Conservation (phyloP, 805 yeast genomes). For the Yamadazyma laniorum region DNA sequence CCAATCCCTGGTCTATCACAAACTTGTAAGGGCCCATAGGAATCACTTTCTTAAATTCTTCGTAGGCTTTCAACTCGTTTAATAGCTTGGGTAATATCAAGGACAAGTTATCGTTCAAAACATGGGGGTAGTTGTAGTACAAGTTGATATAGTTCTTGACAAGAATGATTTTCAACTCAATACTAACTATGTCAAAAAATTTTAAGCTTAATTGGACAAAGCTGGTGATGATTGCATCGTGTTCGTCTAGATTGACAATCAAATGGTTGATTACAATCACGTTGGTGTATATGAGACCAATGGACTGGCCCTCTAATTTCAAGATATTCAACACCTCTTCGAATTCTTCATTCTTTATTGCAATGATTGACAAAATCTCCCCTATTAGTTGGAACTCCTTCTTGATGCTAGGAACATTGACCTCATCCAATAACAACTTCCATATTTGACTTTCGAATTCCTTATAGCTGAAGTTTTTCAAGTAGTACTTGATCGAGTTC, state of each 20-base stretch:
- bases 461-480: constrained; percentile 20
- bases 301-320: constrained; percentile 11
- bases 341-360: constrained; percentile 17
- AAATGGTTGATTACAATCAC: constrained; percentile 34
- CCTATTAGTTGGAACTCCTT: constrained; percentile 32
- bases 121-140: constrained; percentile 10
- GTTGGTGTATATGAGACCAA: constrained; percentile 25
- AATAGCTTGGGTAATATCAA: constrained; percentile 47
- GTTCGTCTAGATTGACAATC: constrained; percentile 4
- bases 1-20: constrained; percentile 74
- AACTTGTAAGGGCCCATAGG: constrained; percentile 89
- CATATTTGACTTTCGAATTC: constrained; percentile 24
- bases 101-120: constrained; percentile 17
- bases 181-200: constrained; percentile 31
- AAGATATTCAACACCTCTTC: constrained; percentile 15
- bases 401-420: constrained; percentile 10
- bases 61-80: constrained; percentile 53
- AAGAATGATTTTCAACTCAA: constrained; percentile 45
- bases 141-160: constrained; percentile 14
- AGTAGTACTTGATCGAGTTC: constrained; percentile 21
- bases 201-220: constrained; percentile 13
- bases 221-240: constrained; percentile 11
- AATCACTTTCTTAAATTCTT: constrained; percentile 58
- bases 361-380: constrained; percentile 32
- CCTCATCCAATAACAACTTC: constrained; percentile 15